These are phyloP conservation scores for Closterium sp. DNA, from an alignment of 139 green algal species.

Conservation along the genomic window DNA sequence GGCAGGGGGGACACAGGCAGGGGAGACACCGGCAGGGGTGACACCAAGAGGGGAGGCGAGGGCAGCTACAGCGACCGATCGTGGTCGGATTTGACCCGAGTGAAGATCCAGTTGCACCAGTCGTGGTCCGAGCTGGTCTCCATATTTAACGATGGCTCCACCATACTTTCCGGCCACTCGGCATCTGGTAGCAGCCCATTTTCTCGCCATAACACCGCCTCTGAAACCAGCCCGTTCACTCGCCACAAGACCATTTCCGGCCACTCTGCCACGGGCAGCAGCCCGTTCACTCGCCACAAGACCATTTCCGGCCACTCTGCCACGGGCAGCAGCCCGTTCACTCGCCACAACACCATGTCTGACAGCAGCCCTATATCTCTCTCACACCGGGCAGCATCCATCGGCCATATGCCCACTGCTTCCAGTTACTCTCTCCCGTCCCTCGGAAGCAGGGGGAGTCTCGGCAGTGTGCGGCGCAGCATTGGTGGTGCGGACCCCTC, in stretches of 20 bases:
- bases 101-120: not conserved
- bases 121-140: not conserved
- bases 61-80: not conserved
- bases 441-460: not conserved
- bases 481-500: not conserved
- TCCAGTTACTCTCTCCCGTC: not conserved
- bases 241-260: not conserved
- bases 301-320: not conserved
- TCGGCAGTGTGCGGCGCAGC: not conserved
- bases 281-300: not conserved
- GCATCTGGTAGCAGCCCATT: not conserved
- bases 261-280: not conserved
- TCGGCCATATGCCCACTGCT: not conserved
- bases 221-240: not conserved
- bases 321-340: not conserved
- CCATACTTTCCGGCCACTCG: not conserved
- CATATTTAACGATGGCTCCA: not conserved
- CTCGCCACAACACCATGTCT: not conserved
- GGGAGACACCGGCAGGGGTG: not conserved
- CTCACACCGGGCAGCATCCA: not conserved
- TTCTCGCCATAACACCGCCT: not conserved
- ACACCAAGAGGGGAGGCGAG: no score
- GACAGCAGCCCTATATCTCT: not conserved
- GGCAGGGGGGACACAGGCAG: not conserved
- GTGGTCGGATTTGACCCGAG: not conserved